Conservation (phyloP, 1,284 basidiomycete species). For the Tausonia pullulans region DNA sequence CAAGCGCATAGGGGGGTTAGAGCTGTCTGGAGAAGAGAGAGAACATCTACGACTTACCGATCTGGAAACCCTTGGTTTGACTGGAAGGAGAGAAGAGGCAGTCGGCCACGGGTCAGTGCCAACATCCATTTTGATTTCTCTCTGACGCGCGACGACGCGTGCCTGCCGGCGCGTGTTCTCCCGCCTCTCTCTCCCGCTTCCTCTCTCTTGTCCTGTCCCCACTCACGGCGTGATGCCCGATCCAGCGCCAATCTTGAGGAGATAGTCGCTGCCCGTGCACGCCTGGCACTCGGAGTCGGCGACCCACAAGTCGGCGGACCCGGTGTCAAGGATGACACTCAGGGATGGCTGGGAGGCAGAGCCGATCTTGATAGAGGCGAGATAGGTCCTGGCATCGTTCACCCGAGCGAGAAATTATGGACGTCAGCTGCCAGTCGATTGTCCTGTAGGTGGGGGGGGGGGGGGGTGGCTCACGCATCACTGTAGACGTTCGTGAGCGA, state of each 20-base stretch:
- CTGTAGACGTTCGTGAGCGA: constrained; percentile 4
- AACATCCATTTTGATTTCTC: too few species aligned
- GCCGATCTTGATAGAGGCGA: neutral
- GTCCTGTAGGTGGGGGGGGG: neutral
- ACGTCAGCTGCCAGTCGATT: neutral
- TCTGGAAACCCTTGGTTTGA: neutral
- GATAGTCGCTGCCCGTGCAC: neutral
- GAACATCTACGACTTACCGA: neutral
- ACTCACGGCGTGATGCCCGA: too few species aligned
- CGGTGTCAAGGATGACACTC: constrained; percentile 13
- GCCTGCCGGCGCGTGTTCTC: too few species aligned
- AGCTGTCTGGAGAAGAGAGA: neutral
- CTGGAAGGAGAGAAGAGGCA: too few species aligned
- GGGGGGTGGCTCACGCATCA: constrained; percentile 1
- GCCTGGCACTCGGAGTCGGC: neutral
- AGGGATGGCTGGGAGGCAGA: neutral
- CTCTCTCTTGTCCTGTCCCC: too few species aligned
- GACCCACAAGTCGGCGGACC: constrained; percentile 8
- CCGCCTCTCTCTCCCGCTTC: too few species aligned
- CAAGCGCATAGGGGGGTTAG: neutral
- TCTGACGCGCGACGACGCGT: too few species aligned
- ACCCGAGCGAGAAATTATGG: neutral
- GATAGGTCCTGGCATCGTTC: neutral
- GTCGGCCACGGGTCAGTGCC: too few species aligned
- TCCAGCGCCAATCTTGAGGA: neutral